A percentile compares a stretch with the other conserved stretches of the same genome.
These are phyloP conservation scores for Coniochaeta hoffmannii DNA, from an alignment of 2,329 filamentous ascomycete genomes.

Conservation along the genomic window DNA sequence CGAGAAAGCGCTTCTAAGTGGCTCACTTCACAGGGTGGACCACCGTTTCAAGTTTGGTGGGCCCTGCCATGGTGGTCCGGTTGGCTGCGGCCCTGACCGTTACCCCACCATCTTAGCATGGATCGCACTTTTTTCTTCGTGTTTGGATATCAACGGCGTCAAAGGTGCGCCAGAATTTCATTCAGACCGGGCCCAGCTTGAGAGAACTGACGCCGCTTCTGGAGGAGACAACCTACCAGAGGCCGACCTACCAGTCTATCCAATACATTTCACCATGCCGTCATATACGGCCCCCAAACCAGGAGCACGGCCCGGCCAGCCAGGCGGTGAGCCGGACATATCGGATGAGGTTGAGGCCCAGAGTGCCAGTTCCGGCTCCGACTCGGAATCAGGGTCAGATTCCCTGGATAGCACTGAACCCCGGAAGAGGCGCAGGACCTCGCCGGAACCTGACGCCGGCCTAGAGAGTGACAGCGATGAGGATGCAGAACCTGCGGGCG, in stretches of 20 bases:
- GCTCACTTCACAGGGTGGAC: background rate
- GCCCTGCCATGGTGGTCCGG: background rate
- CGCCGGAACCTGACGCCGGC: constrained; percentile 15
- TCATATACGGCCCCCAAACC: background rate
- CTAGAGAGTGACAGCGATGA: constrained; percentile 10
- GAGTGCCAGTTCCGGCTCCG: constrained; percentile 6
- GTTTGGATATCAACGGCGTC: background rate
- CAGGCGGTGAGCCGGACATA: background rate
- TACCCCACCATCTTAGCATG: background rate
- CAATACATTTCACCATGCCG: background rate
- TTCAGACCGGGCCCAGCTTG: background rate
- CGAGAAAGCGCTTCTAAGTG: background rate
- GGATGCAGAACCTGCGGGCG: constrained; percentile 19
- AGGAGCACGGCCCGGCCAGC: background rate
- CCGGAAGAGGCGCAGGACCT: constrained; percentile 38
- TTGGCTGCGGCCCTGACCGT: constrained; percentile 2
- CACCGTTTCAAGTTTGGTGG: background rate
- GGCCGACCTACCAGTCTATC: background rate
- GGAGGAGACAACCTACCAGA: background rate
- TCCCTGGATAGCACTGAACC: constrained; percentile 30
- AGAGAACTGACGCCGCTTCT: background rate
- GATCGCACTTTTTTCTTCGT: background rate
- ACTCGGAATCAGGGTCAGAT: constrained; percentile 14
- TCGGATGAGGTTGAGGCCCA: constrained; percentile 9
- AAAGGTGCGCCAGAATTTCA: background rate